A percentile compares a stretch with the other conserved stretches of the same genome.
Conservation (phyloP, 352 stramenopile species). For the Phytophthora pini region DNA sequence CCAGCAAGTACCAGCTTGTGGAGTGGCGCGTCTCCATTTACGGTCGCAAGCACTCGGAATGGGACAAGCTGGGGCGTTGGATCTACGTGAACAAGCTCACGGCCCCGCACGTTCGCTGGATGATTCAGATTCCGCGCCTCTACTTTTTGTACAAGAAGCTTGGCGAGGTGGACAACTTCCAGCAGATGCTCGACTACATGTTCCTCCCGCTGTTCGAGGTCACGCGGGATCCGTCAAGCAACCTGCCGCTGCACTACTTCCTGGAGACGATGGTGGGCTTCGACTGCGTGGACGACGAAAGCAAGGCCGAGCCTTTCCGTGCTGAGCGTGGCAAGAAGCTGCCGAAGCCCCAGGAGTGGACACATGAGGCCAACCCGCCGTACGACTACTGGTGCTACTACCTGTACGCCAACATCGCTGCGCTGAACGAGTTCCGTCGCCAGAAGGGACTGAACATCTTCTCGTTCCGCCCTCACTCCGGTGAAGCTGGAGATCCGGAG, state of each 20-base stretch:
- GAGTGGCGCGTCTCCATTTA: slow-evolving; percentile 97
- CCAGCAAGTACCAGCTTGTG: slow-evolving; percentile 95
- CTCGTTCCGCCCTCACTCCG: slow-evolving; percentile 97
- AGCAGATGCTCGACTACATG: slow-evolving; percentile 98
- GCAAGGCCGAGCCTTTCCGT: slow-evolving; percentile 90
- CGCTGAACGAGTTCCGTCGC: slow-evolving; percentile 95
- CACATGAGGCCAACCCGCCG: slow-evolving; percentile 88
- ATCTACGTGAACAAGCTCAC: slow-evolving; percentile 94
- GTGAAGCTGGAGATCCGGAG: slow-evolving; percentile 97
- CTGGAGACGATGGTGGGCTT: slow-evolving; percentile 97
- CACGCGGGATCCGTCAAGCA: slow-evolving; percentile 94
- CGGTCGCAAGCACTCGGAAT: slow-evolving; percentile 94
- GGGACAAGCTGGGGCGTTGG: slow-evolving; percentile 97
- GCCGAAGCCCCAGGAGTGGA: slow-evolving; percentile 89
- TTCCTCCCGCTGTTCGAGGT: slow-evolving; percentile 98
- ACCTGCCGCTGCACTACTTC: slow-evolving; percentile 93
- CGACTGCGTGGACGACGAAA: slow-evolving; percentile 99
- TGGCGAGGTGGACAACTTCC: slow-evolving; percentile 94
- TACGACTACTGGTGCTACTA: slow-evolving; percentile 98
- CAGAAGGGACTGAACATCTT: slow-evolving; percentile 92
- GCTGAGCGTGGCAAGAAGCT: slow-evolving; percentile 80
- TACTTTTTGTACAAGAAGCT: slow-evolving; percentile 97
- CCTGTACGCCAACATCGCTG: slow-evolving; percentile 97
- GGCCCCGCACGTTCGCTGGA: slow-evolving; percentile 96
- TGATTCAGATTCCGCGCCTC: slow-evolving; percentile 97